Percentiles rank a stretch among this genome's conserved stretches.
These are phyloP conservation scores for Amanita exitialis DNA, from an alignment of 768 basidiomycete genomes.

Conservation along the genomic window DNA sequence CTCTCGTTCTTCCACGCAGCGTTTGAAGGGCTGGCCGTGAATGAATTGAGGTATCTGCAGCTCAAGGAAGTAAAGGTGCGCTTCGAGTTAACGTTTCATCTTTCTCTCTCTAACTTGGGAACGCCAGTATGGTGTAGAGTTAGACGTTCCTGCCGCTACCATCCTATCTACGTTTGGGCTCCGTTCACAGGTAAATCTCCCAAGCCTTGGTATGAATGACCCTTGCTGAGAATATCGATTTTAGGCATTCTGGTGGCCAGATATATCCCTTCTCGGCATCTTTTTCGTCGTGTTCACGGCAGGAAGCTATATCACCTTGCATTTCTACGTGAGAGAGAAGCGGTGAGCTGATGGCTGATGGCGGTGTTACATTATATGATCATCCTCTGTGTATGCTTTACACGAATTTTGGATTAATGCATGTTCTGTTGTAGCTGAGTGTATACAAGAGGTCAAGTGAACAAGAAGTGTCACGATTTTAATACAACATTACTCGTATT, in stretches of 20 bases:
- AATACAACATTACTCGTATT: background rate
- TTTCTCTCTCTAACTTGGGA: background rate
- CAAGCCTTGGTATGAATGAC: background rate
- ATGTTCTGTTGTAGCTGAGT: background rate
- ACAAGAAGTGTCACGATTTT: background rate
- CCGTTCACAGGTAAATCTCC: constrained; percentile 54
- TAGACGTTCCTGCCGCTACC: constrained; percentile 93
- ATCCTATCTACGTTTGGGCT: constrained; percentile 94
- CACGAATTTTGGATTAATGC: background rate
- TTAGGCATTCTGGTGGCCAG: constrained; percentile 97
- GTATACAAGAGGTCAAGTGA: no score
- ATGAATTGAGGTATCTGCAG: constrained; percentile 90
- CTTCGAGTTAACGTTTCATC: no score
- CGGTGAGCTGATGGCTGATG: constrained; percentile 20
- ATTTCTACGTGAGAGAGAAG: constrained; percentile 84
- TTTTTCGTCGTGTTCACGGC: constrained; percentile 79
- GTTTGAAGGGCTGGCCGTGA: constrained; percentile 95
- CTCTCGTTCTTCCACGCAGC: constrained; percentile 98
- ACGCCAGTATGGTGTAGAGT: constrained; percentile 87
- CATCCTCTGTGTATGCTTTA: background rate
- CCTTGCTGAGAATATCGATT: background rate
- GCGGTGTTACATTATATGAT: background rate
- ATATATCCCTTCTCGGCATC: constrained; percentile 75
- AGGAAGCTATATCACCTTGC: constrained; percentile 69
- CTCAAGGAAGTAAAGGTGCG: constrained; percentile 86